Evolutionary conservation across 2,329 filamentous ascomycete species (phyloP).

Genomic region (Colletotrichum spinosum): DNA sequence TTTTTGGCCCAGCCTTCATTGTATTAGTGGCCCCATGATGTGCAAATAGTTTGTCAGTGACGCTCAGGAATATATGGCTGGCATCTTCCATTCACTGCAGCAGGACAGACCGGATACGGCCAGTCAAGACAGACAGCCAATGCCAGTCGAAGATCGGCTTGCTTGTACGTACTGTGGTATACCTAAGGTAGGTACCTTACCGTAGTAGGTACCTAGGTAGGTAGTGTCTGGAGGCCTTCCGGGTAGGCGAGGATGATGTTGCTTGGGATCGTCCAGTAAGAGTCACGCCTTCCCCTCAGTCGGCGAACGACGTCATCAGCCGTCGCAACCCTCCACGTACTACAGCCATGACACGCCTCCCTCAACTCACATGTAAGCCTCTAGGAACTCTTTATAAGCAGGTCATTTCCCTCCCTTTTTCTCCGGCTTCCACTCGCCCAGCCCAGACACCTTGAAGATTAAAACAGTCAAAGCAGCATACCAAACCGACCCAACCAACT

Average conservation of each 20-base stretch:
- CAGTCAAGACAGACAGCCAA: slow-evolving; percentile 15
- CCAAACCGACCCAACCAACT: slow-evolving; percentile 16
- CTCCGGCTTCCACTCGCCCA: neutral
- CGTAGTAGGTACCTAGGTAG: too few species aligned
- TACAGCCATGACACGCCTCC: slow-evolving; percentile 1
- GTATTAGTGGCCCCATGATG: slow-evolving; percentile 24
- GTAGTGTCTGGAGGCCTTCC: slow-evolving; percentile 27
- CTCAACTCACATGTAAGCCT: slow-evolving; percentile 34
- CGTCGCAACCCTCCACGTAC: slow-evolving; percentile 28
- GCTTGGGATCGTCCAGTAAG: slow-evolving; percentile 19
- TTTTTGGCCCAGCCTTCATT: slow-evolving; percentile 15
- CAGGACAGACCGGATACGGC: slow-evolving; percentile 20
- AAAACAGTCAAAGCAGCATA: slow-evolving; percentile 7
- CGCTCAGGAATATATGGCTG: slow-evolving; percentile 23
- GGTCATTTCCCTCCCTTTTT: slow-evolving; percentile 4
- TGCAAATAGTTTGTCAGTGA: slow-evolving; percentile 29
- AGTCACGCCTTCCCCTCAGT: slow-evolving; percentile 11
- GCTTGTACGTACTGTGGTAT: slow-evolving; percentile 6
- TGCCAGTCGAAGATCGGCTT: slow-evolving; percentile 6
- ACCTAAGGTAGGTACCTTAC: too few species aligned
- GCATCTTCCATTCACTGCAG: slow-evolving; percentile 14
- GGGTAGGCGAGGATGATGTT: slow-evolving; percentile 22
- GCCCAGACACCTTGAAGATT: neutral
- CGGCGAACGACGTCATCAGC: slow-evolving; percentile 35
- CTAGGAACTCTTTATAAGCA: slow-evolving; percentile 28